phyloP scores from a whole-genome alignment of 208 protist genomes.

The Crithidia brevicula region DNA sequence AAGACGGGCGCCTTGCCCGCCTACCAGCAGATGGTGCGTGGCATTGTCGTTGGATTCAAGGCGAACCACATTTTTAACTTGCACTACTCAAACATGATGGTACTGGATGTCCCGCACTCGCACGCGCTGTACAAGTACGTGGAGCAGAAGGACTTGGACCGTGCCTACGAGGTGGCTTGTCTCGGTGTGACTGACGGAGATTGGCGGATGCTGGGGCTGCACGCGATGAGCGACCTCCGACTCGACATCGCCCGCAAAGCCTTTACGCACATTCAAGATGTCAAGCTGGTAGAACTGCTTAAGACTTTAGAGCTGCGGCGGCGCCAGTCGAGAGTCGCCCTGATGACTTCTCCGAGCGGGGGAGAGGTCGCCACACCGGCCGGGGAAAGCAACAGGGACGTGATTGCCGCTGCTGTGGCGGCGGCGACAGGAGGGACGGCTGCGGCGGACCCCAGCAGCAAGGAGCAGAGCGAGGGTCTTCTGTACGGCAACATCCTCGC shows the following conservation, averaged over 20 bases:
- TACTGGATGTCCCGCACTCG: constrained; percentile 95
- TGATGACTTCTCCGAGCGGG: neutral
- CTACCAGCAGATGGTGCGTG: constrained; percentile 93
- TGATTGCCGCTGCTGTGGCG: neutral
- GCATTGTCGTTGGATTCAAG: constrained; percentile 96
- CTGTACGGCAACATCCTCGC: constrained; percentile 91
- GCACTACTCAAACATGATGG: constrained; percentile 79
- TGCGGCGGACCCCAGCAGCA: constrained; percentile 10
- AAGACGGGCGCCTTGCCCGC: constrained; percentile 94
- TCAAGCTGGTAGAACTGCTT: constrained; percentile 93
- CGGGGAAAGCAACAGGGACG: too few relatives aligned
- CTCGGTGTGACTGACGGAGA: constrained; percentile 94
- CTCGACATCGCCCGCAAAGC: constrained; percentile 92
- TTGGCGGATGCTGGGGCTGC: constrained; percentile 95
- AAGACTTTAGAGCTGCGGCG: constrained; percentile 82
- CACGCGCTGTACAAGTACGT: constrained; percentile 92
- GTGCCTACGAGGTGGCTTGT: constrained; percentile 93
- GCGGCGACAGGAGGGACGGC: neutral
- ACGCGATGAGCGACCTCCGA: constrained; percentile 89
- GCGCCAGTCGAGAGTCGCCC: constrained; percentile 41
- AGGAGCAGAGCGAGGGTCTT: constrained; percentile 34
- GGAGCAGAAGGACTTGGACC: constrained; percentile 88
- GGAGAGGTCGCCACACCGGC: constrained; percentile 8
- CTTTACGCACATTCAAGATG: constrained; percentile 94
- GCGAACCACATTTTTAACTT: constrained; percentile 96